A percentile compares a stretch with the other conserved stretches of the same genome.
Evolutionary conservation across 75 land plant genomes (phyloP).

Genomic region (Pinus taeda): DNA sequence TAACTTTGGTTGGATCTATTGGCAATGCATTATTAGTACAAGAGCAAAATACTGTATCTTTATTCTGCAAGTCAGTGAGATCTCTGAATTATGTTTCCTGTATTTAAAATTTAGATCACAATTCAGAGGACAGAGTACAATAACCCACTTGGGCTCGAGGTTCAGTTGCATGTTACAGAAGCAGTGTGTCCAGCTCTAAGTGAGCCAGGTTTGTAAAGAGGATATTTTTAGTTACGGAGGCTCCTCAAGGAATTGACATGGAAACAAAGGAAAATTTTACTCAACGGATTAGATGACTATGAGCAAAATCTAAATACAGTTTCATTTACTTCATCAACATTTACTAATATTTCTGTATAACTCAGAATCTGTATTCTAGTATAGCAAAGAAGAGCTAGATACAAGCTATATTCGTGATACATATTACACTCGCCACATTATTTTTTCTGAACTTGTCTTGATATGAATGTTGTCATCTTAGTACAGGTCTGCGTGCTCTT

Average conservation of each 20-base stretch:
- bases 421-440: neutral
- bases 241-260: neutral
- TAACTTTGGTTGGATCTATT: neutral
- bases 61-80: neutral
- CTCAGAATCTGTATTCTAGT: too few relatives aligned
- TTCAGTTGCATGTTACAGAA: slow-evolving; percentile 84
- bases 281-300: neutral
- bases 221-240: neutral
- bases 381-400: too few relatives aligned
- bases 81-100: slow-evolving; percentile 6
- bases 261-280: neutral
- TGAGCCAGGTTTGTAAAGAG: slow-evolving; percentile 75
- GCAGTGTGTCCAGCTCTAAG: slow-evolving; percentile 92
- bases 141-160: slow-evolving; percentile 93
- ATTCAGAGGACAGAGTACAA: slow-evolving; percentile 89
- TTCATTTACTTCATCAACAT: neutral
- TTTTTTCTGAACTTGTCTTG: neutral
- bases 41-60: neutral
- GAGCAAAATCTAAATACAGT: neutral
- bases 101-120: slow-evolving; percentile 64
- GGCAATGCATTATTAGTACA: slow-evolving; percentile 2
- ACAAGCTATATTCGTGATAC: too few relatives aligned
- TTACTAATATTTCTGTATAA: too few relatives aligned
- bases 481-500: slow-evolving; percentile 89
- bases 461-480: slow-evolving; percentile 1